Evolutionary conservation across 2,329 filamentous ascomycete species (phyloP).

Genomic region (Alternaria ventricosa): DNA sequence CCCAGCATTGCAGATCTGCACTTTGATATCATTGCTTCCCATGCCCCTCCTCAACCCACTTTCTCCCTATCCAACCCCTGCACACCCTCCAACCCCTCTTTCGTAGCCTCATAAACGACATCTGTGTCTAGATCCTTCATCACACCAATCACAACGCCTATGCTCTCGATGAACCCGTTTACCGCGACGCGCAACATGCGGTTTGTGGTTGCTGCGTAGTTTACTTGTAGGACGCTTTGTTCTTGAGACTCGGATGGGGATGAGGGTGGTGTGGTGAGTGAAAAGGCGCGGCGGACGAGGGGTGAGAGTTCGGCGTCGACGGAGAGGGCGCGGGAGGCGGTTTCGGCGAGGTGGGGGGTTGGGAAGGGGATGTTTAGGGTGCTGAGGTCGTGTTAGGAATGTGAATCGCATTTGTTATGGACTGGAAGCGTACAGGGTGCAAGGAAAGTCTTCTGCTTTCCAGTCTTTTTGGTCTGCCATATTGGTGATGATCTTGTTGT

Average conservation of each 20-base stretch:
- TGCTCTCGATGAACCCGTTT: conserved; percentile 93
- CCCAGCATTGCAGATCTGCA: background rate
- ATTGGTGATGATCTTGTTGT: background rate
- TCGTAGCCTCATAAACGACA: conserved; percentile 64
- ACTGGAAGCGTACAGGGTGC: conserved; percentile 43
- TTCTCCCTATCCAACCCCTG: conserved; percentile 80
- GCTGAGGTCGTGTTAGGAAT: conserved; percentile 51
- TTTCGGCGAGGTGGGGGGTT: conserved; percentile 75
- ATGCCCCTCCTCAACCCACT: conserved; percentile 7
- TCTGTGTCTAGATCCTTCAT: conserved; percentile 92
- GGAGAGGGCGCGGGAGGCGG: conserved; percentile 75
- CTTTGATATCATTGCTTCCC: no score
- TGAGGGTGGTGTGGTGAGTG: conserved; percentile 51
- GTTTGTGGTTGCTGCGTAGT: conserved; percentile 89
- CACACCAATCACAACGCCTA: conserved; percentile 82
- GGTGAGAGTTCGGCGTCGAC: conserved; percentile 91
- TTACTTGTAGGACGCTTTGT: conserved; percentile 67
- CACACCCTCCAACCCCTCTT: conserved; percentile 63
- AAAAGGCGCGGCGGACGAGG: conserved; percentile 76
- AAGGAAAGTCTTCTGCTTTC: conserved; percentile 44
- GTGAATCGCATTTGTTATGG: background rate
- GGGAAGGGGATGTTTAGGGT: conserved; percentile 82
- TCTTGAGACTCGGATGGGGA: conserved; percentile 15
- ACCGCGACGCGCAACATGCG: conserved; percentile 96
- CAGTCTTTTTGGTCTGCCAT: conserved; percentile 25